Conservation (phyloP, 768 basidiomycete genomes). For the Auricularia heimuer region DNA sequence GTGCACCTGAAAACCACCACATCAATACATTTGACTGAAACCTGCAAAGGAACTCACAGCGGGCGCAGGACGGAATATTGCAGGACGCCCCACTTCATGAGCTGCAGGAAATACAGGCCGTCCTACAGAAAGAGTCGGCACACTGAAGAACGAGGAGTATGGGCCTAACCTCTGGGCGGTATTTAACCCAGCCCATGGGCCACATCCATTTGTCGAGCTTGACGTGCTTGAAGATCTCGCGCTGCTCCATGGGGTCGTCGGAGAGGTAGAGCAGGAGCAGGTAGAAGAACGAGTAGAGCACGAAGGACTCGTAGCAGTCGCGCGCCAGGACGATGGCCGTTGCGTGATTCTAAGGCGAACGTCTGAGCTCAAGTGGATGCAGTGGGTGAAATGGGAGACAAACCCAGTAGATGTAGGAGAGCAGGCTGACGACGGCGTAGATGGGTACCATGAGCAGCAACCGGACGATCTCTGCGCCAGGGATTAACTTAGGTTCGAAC, state of each 20-base stretch:
- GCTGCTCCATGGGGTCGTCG: slow-evolving; percentile 50
- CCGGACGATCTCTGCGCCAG: slow-evolving; percentile 51
- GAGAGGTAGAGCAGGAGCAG: slow-evolving; percentile 64
- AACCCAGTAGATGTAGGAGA: slow-evolving; percentile 67
- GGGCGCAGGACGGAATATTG: slow-evolving; percentile 65
- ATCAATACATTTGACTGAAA: slow-evolving; percentile 20
- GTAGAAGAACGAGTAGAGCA: slow-evolving; percentile 71
- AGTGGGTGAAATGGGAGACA: neutral
- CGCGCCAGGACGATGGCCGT: slow-evolving; percentile 60
- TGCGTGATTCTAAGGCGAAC: slow-evolving; percentile 42
- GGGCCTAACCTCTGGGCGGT: slow-evolving; percentile 56
- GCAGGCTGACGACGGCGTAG: slow-evolving; percentile 57
- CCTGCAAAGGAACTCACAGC: slow-evolving; percentile 20
- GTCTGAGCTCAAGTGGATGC: neutral
- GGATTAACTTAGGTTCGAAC: neutral
- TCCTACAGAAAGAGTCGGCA: slow-evolving; percentile 35
- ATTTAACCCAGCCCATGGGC: slow-evolving; percentile 52
- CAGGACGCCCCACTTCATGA: slow-evolving; percentile 70
- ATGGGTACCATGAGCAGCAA: slow-evolving; percentile 71
- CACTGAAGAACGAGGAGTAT: no score
- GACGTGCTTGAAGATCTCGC: slow-evolving; percentile 42
- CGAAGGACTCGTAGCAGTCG: slow-evolving; percentile 68
- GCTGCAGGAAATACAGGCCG: slow-evolving; percentile 57
- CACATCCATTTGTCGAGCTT: slow-evolving; percentile 54
- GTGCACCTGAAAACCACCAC: slow-evolving; percentile 24